phyloP scores from a whole-genome alignment of 768 basidiomycete species.

The Boletellus emodensis region DNA sequence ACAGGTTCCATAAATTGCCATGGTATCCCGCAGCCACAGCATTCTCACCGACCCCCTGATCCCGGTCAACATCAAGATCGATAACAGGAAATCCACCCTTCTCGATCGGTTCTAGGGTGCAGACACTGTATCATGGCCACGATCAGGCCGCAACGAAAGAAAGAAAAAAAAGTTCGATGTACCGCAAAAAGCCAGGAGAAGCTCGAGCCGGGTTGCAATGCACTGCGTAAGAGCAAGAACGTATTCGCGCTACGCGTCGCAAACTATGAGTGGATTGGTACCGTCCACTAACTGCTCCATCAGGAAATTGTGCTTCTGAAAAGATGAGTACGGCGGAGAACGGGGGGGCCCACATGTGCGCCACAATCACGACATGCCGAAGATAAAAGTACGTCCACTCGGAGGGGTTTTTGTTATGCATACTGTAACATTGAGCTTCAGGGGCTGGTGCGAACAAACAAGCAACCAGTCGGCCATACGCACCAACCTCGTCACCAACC shows the following conservation, averaged over 20 bases:
- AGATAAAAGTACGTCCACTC: slow-evolving; percentile 32
- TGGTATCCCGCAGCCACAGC: neutral
- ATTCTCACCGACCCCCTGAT: neutral
- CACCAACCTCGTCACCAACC: slow-evolving; percentile 20
- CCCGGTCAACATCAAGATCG: slow-evolving; percentile 3
- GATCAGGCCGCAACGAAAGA: neutral
- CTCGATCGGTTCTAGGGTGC: slow-evolving; percentile 20
- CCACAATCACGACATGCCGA: slow-evolving; percentile 21
- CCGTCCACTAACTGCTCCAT: slow-evolving; percentile 7
- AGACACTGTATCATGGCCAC: slow-evolving; percentile 9
- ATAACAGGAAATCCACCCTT: slow-evolving; percentile 7
- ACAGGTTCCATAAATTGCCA: slow-evolving; percentile 2
- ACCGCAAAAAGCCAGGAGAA: slow-evolving; percentile 18
- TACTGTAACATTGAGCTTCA: slow-evolving; percentile 13
- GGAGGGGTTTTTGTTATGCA: slow-evolving; percentile 15
- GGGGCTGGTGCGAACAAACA: neutral
- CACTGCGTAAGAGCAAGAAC: neutral
- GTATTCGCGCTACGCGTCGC: slow-evolving; percentile 13
- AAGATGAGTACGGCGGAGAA: too few relatives aligned
- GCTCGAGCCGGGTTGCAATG: slow-evolving; percentile 11
- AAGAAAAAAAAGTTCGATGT: neutral
- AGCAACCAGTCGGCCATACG: neutral
- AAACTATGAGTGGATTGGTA: slow-evolving; percentile 7
- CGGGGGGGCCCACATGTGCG: slow-evolving; percentile 18
- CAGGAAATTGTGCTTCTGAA: slow-evolving; percentile 9